phyloP scores from a whole-genome alignment of 108 stramenopile species.

The Cyclotella atomus region DNA sequence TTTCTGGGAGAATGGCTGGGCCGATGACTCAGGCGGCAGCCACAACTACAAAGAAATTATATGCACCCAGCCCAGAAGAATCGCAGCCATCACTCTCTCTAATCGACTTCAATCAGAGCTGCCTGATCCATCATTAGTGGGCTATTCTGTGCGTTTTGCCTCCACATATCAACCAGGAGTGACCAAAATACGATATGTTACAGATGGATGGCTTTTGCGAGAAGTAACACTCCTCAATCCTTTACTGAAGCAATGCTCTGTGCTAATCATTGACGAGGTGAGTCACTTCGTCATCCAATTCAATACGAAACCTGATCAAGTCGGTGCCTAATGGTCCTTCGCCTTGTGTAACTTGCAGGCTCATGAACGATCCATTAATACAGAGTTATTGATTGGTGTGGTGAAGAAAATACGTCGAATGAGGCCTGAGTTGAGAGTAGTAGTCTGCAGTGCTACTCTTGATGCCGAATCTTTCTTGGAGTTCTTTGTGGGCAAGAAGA shows the following conservation, averaged over 20 bases:
- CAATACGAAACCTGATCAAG: slow-evolving; percentile 71
- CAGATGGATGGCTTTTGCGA: slow-evolving; percentile 92
- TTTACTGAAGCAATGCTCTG: slow-evolving; percentile 88
- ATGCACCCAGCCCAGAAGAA: slow-evolving; percentile 91
- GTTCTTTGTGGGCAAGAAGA: slow-evolving; percentile 80
- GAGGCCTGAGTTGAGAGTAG: slow-evolving; percentile 79
- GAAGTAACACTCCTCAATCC: slow-evolving; percentile 92
- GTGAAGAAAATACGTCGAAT: slow-evolving; percentile 86
- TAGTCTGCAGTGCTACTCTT: slow-evolving; percentile 97
- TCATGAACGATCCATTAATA: slow-evolving; percentile 91
- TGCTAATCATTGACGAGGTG: slow-evolving; percentile 95
- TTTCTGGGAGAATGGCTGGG: slow-evolving; percentile 89
- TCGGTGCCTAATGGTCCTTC: slow-evolving; percentile 76
- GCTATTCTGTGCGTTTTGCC: slow-evolving; percentile 85
- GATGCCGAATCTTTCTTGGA: slow-evolving; percentile 92
- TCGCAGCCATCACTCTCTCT: slow-evolving; percentile 90
- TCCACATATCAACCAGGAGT: slow-evolving; percentile 49
- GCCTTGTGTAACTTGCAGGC: slow-evolving; percentile 71
- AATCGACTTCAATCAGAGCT: slow-evolving; percentile 82
- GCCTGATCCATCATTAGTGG: slow-evolving; percentile 51
- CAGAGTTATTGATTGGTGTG: slow-evolving; percentile 90
- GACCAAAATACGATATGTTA: slow-evolving; percentile 84
- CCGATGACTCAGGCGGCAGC: slow-evolving; percentile 35
- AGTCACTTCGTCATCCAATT: slow-evolving; percentile 57
- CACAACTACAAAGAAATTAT: slow-evolving; percentile 64